A percentile compares a stretch with the other conserved stretches of the same genome.
Conservation (phyloP, 2,329 filamentous ascomycete species). For the Endoconidiophora polonica region DNA sequence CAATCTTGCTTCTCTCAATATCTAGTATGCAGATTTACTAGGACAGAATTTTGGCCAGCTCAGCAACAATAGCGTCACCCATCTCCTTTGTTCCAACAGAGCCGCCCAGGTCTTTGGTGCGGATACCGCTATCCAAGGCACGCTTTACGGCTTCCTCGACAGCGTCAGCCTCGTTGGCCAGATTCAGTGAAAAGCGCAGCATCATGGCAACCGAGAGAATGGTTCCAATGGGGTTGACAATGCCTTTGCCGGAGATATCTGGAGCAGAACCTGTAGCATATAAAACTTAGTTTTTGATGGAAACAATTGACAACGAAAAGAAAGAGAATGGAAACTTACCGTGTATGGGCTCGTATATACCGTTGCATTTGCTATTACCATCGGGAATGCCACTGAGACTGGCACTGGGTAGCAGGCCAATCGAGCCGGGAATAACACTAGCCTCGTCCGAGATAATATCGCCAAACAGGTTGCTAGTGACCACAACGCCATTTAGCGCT, state of each 20-base stretch:
- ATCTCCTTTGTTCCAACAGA: conserved; percentile 52
- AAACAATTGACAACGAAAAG: background rate
- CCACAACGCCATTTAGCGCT: conserved; percentile 72
- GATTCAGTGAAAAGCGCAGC: conserved; percentile 77
- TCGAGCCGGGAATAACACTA: conserved; percentile 77
- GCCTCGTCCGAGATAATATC: conserved; percentile 96
- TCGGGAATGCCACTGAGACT: conserved; percentile 76
- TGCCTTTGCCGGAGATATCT: conserved; percentile 79
- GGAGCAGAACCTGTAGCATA: conserved; percentile 55
- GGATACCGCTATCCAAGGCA: conserved; percentile 61
- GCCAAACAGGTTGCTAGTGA: conserved; percentile 88
- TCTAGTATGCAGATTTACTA: conserved; percentile 2
- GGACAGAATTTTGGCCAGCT: conserved; percentile 54
- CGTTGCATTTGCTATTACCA: conserved; percentile 69
- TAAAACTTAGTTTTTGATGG: too few relatives aligned
- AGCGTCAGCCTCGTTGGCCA: conserved; percentile 57
- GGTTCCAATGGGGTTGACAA: conserved; percentile 72
- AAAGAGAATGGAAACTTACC: conserved; percentile 32
- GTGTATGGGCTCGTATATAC: conserved; percentile 96
- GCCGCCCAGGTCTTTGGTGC: conserved; percentile 77
- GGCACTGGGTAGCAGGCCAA: conserved; percentile 77
- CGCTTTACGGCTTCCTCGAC: conserved; percentile 69
- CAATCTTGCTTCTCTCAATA: background rate
- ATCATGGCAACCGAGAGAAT: conserved; percentile 92
- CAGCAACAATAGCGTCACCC: conserved; percentile 59